Base-by-base conservation (phyloP, 1,139 yeast species). In the Protomyces pachydermus region DNA sequence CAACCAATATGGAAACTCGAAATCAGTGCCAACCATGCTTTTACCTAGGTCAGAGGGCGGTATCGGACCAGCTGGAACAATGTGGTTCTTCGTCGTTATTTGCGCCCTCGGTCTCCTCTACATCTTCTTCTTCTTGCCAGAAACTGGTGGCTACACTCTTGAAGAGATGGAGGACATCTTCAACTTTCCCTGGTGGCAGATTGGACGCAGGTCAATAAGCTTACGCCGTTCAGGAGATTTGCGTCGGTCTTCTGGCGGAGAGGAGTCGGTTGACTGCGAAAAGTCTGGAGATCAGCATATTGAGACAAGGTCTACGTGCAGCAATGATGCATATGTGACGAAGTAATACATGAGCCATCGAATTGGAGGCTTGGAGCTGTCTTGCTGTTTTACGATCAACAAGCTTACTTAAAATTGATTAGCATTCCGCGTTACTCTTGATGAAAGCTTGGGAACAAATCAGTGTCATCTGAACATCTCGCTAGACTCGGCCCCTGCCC, bases 1-100 rank as follows among this genome's bases (percentile, higher is more conserved):
- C 39, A 82, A 81, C 73, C 87, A 84, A 72, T 84, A 80, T 42
- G 60, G 64, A 18, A 60, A 60, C 39, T 46, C 54, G 1, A 60
- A 54, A 25, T 34, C 60, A 25, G 65, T 61, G n/a, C 65, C 65
- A 9, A 16, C 28, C 28, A 46, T 61, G 53, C 52, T 61, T 18
- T 45, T 61, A 32, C 42, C 54, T 18, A 42, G 54, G 10, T 42
- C 54, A 1, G 58, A 60, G 35, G 64, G 64, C 20, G 64, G 64
- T 1, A 50, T 60, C 28, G 45, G 60, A 14, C 54, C 64, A 34
- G 50, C 52, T 12, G 64, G 64, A 3, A 54, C 64, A 14, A 60
- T 60, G 64, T 25, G 32, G 32, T 35, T 60, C 51, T 60, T 60
- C 23, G 54, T 51, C 28, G 37, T 37, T n/a, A 51, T 60, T 45